phyloP scores from a whole-genome alignment of 768 basidiomycete species.

The Trametes maxima region DNA sequence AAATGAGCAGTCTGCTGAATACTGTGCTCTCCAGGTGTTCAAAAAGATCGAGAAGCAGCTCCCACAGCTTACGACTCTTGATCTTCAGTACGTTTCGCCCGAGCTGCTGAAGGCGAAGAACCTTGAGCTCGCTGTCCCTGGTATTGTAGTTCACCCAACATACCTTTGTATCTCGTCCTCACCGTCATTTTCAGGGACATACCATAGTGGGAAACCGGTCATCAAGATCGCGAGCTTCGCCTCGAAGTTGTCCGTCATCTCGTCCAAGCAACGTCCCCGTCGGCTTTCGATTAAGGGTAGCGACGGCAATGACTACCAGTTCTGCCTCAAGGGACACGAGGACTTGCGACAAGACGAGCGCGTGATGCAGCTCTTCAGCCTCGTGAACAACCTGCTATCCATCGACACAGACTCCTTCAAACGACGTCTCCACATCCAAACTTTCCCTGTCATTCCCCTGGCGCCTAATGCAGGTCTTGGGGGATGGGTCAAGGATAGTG shows the following conservation, averaged over 20 bases:
- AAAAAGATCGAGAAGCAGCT: conserved; percentile 95
- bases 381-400: conserved; percentile 92
- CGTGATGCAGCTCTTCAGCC: conserved; percentile 98
- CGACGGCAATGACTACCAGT: conserved; percentile 94
- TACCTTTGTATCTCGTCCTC: background rate
- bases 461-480: conserved; percentile 94
- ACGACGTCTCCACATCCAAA: conserved; percentile 91
- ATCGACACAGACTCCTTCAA: conserved; percentile 96
- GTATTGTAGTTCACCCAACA: conserved; percentile 41
- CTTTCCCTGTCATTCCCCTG: conserved; percentile 89
- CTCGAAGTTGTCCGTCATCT: conserved; percentile 89
- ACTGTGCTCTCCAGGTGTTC: conserved; percentile 66
- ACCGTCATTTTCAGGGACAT: conserved; percentile 63
- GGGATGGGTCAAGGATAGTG: conserved; percentile 95
- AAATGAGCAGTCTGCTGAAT: background rate
- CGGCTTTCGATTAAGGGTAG: conserved; percentile 84
- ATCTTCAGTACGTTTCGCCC: conserved; percentile 97
- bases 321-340: conserved; percentile 94
- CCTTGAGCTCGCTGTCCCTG: conserved; percentile 95
- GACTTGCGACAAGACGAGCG: conserved; percentile 98
- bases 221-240: conserved; percentile 84
- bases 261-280: conserved; percentile 95
- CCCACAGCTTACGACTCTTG: conserved; percentile 84
- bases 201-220: conserved; percentile 84
- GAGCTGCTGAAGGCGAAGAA: conserved; percentile 85